Evolutionary conservation across 257 asterid species (phyloP), one percentile per base, ranked within the genome.

Genomic region (Nyctanthes arbortristis): DNA sequence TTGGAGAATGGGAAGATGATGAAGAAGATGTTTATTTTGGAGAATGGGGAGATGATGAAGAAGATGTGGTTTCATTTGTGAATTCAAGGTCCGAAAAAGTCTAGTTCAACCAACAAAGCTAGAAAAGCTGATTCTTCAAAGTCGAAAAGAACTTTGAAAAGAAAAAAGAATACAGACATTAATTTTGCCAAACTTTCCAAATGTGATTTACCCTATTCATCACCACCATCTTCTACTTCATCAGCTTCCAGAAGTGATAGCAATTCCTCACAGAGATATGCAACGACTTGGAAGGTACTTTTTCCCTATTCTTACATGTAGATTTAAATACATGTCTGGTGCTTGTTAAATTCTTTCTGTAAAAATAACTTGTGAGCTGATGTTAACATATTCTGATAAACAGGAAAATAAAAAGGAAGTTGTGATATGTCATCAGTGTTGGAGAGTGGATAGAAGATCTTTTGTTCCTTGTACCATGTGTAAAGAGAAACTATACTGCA

Each of bases 391-490:
- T n/a, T 43, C 18, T 66, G 49, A 36, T 67, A 60, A 69, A 67
- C 82, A 92, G 96, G 81, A 52, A 63, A 61, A 61, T 63, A 69
- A 33, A 65, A 71, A 75, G 79, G 74, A 76, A 65, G 33, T 68
- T 4, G 33, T 65, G 52, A 79, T 47, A 73, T 91, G 97, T 59
- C 98, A 92, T 71, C 96, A 92, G 72, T 92, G 98, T 78, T 68
- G 20, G 71, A 83, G 88, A 78, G 73, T 28, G 60, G 86, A 86
- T 37, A 81, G 89, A 79, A 77, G 82, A 75, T 56, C 29, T 28
- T 90, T 92, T 67, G 92, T 92, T 79, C 92, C 90, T 35, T 92
- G 98, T 70, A 69, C 60, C 4, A 84, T 80, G 66, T 89, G 98
- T 71, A 45, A 84, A 71, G 81, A 78, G 55, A 76, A 61, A 36